Conservation (phyloP, 2,329 filamentous ascomycete genomes). For the Emericellopsis cladophorae region DNA sequence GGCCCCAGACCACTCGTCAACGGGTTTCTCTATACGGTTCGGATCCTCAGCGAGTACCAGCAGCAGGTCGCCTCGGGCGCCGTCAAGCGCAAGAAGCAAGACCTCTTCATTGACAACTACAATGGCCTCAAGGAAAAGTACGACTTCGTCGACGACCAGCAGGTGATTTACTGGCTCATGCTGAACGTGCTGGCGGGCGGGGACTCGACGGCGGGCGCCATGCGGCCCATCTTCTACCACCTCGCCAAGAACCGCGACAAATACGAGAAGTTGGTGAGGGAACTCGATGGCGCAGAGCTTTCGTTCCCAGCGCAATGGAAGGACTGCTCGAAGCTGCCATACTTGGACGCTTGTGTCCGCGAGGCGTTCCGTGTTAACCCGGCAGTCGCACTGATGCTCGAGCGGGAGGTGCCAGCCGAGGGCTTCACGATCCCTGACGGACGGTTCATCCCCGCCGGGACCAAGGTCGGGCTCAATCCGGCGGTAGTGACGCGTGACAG, state of each 20-base stretch:
- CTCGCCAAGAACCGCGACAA: slow-evolving; percentile 16
- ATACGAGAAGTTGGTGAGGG: slow-evolving; percentile 16
- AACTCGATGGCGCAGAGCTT: slow-evolving; percentile 14
- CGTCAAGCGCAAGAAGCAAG: slow-evolving; percentile 6
- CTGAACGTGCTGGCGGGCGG: slow-evolving; percentile 16
- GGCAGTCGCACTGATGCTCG: slow-evolving; percentile 1
- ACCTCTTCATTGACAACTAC: slow-evolving; percentile 10
- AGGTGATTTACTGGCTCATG: slow-evolving; percentile 7
- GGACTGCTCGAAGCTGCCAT: not conserved
- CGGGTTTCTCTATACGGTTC: slow-evolving; percentile 8
- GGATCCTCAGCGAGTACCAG: slow-evolving; percentile 8
- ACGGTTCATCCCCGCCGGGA: slow-evolving; percentile 19
- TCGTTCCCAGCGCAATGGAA: slow-evolving; percentile 3
- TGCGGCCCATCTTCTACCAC: slow-evolving; percentile 21
- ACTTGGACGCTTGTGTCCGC: not conserved
- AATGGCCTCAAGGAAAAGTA: slow-evolving; percentile 10
- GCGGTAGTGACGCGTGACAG: slow-evolving; percentile 24
- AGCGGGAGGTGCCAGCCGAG: slow-evolving; percentile 4
- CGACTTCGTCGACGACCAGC: slow-evolving; percentile 18
- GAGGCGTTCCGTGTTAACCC: not conserved
- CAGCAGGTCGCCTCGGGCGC: slow-evolving; percentile 3
- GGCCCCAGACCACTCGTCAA: slow-evolving; percentile 9
- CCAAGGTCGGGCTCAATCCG: slow-evolving; percentile 25
- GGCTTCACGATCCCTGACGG: slow-evolving; percentile 22
- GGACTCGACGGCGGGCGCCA: slow-evolving; percentile 20